Evolutionary conservation across 139 green algal species (phyloP).

Genomic region (Eudorina sp.): DNA sequence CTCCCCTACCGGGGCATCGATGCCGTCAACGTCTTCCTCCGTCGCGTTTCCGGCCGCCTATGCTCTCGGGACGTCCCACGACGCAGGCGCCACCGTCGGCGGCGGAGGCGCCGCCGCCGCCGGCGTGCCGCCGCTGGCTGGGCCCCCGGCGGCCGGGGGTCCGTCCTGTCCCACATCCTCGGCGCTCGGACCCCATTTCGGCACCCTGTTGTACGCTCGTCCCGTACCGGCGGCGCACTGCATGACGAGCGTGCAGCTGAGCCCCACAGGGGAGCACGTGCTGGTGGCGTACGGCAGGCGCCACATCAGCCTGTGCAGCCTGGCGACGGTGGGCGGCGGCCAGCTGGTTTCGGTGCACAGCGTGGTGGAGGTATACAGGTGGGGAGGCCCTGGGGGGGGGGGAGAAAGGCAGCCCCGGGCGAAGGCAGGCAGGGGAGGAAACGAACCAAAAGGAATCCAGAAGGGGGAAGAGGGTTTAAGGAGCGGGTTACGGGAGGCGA

Average conservation of each 20-base stretch:
- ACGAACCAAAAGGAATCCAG: too few relatives aligned
- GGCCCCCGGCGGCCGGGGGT: neutral
- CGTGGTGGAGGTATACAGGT: slow-evolving; percentile 87
- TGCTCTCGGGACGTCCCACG: too few relatives aligned
- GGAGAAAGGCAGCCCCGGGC: too few relatives aligned
- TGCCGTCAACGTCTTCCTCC: neutral
- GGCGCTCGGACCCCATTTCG: slow-evolving; percentile 55
- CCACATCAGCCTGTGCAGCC: slow-evolving; percentile 84
- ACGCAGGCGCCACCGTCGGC: neutral
- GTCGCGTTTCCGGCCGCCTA: slow-evolving; percentile 11
- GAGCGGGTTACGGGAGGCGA: too few relatives aligned
- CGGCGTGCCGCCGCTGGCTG: neutral
- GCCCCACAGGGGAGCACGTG: slow-evolving; percentile 84
- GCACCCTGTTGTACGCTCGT: slow-evolving; percentile 67
- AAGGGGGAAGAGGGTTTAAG: too few relatives aligned
- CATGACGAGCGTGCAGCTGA: slow-evolving; percentile 95
- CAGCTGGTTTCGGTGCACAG: slow-evolving; percentile 86
- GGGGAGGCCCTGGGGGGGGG: neutral
- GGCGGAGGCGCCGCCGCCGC: neutral
- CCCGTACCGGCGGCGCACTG: slow-evolving; percentile 94
- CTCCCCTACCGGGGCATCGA: neutral
- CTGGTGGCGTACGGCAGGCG: slow-evolving; percentile 94
- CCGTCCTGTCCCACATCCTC: neutral
- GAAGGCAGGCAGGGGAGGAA: too few relatives aligned
- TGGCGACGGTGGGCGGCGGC: slow-evolving; percentile 76